These are phyloP conservation scores for Aspergillus melleus DNA, from an alignment of 2,329 filamentous ascomycete species.

Conservation along the genomic window DNA sequence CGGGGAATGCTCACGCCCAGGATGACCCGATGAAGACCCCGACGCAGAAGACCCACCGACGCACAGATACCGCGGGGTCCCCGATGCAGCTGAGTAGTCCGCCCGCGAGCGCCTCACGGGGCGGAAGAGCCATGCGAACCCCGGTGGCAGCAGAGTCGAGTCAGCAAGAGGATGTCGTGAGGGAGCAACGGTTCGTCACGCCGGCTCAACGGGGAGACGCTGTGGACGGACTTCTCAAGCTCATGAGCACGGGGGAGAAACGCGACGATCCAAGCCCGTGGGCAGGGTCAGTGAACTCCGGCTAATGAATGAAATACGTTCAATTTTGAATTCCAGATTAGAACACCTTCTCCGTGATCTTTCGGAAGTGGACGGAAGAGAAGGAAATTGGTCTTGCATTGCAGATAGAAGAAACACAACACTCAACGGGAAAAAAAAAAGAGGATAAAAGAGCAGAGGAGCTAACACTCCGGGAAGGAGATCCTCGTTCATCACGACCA, in stretches of 20 bases:
- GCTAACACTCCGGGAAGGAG: background rate
- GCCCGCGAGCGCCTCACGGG: slow-evolving; percentile 28
- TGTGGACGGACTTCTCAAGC: slow-evolving; percentile 40
- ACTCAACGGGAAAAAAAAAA: background rate
- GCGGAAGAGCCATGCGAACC: background rate
- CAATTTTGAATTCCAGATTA: background rate
- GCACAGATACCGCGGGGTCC: slow-evolving; percentile 18
- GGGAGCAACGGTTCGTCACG: slow-evolving; percentile 10
- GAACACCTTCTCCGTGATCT: background rate
- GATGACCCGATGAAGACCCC: slow-evolving; percentile 23
- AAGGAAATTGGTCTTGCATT: background rate
- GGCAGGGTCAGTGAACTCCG: slow-evolving; percentile 17
- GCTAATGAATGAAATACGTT: background rate
- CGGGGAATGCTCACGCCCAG: slow-evolving; percentile 9
- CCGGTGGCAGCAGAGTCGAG: background rate
- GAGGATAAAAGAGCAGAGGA: background rate
- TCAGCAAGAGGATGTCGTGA: background rate
- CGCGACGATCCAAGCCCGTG: slow-evolving; percentile 26
- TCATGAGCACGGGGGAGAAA: slow-evolving; percentile 38
- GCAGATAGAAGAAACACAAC: background rate
- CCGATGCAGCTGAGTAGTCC: slow-evolving; percentile 40
- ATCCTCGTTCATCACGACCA: background rate
- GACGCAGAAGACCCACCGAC: slow-evolving; percentile 16
- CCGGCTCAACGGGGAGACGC: slow-evolving; percentile 38
- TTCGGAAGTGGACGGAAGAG: background rate